Conservation (phyloP, 2,329 filamentous ascomycete species). For the Talaromyces marneffei region DNA sequence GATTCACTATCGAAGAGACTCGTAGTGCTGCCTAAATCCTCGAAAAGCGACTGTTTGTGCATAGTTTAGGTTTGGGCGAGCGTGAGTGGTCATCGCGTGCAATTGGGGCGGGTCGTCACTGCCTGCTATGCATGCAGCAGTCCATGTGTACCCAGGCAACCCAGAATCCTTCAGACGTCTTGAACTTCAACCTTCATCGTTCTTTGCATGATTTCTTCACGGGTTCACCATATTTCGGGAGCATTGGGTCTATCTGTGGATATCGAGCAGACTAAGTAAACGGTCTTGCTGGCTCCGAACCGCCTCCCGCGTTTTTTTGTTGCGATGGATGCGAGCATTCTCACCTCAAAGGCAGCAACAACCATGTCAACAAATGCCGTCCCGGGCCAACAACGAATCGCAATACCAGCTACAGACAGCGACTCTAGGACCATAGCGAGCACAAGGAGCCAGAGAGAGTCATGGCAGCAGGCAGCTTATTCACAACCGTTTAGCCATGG, state of each 20-base stretch:
- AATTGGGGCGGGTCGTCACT: constrained; percentile 1
- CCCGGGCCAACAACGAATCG: not conserved
- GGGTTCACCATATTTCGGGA: not conserved
- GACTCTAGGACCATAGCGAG: not conserved
- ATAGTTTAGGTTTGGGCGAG: constrained; percentile 11
- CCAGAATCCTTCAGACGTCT: not conserved
- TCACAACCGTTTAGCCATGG: constrained; percentile 8
- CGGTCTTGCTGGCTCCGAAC: not conserved
- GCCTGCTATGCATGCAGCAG: not conserved
- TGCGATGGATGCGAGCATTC: constrained; percentile 9
- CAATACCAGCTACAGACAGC: not conserved
- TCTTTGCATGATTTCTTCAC: not conserved
- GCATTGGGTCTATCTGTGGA: not conserved
- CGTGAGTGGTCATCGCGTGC: not conserved
- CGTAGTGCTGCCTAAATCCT: not conserved
- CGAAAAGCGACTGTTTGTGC: constrained; percentile 13
- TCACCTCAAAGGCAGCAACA: not conserved
- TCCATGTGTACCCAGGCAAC: not conserved
- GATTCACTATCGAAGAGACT: not conserved
- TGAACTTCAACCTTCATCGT: not conserved
- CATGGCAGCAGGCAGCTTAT: not conserved
- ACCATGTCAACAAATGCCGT: not conserved
- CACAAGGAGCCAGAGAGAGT: not conserved
- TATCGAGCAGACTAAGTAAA: not conserved
- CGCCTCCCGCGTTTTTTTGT: constrained; percentile 12